Conservation (phyloP, 495 filamentous ascomycete genomes). For the Parmelia sp. region DNA sequence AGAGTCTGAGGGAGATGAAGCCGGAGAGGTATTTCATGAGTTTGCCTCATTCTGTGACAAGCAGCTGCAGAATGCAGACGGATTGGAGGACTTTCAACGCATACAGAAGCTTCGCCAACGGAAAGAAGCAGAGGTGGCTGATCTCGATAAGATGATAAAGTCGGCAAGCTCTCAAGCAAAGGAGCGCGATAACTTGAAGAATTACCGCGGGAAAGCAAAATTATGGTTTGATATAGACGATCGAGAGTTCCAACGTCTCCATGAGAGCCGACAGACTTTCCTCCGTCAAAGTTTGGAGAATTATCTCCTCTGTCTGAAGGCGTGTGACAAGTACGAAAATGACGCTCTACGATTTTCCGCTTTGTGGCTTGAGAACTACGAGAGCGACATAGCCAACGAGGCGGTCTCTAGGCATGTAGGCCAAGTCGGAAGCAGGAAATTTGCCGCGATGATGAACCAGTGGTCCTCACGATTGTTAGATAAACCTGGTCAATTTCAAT, state of each 20-base stretch:
- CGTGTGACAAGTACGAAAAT: conserved; percentile 81
- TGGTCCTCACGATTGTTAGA: conserved; percentile 83
- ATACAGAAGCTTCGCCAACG: conserved; percentile 71
- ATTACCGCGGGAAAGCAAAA: conserved; percentile 56
- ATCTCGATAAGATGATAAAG: conserved; percentile 55
- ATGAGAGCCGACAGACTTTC: conserved; percentile 68
- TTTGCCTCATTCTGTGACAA: conserved; percentile 94
- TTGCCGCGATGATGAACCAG: conserved; percentile 91
- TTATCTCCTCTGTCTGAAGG: conserved; percentile 76
- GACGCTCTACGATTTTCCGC: conserved; percentile 92
- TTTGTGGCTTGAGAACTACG: conserved; percentile 82
- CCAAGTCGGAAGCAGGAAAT: conserved; percentile 80
- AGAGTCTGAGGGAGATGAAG: conserved; percentile 61
- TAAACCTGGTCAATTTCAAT: conserved; percentile 62
- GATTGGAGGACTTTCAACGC: conserved; percentile 76
- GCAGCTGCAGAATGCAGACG: conserved; percentile 78
- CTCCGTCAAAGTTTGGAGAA: conserved; percentile 85
- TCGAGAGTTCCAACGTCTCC: conserved; percentile 73
- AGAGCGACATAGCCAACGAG: conserved; percentile 62
- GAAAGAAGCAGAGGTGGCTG: conserved; percentile 69
- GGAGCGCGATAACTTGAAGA: conserved; percentile 43
- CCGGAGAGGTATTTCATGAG: conserved; percentile 85
- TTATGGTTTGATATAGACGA: conserved; percentile 87
- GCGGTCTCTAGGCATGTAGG: conserved; percentile 64
- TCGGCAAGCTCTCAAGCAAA: conserved; percentile 40